These are phyloP conservation scores for Helichrysum umbraculigerum DNA, from an alignment of 129 eudicot species.

Conservation along the genomic window DNA sequence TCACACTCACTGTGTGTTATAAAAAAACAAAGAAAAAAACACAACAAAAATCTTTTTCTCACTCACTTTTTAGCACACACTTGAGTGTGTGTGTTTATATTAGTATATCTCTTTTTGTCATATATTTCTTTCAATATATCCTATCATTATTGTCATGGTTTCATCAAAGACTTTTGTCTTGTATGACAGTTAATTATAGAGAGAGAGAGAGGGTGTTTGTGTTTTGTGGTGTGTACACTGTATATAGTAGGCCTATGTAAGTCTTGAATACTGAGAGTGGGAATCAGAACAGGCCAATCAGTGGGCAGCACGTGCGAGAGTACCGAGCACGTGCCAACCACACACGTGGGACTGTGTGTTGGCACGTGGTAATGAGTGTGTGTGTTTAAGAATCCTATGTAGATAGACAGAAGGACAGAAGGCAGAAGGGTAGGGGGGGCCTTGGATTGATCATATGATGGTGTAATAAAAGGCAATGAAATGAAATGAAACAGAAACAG, in stretches of 20 bases:
- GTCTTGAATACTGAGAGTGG: neutral
- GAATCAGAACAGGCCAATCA: slow-evolving; percentile 36
- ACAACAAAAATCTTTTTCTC: slow-evolving; percentile 11
- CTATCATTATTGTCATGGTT: slow-evolving; percentile 38
- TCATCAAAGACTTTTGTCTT: slow-evolving; percentile 64
- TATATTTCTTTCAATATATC: neutral
- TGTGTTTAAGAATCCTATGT: slow-evolving; percentile 42
- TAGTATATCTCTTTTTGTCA: slow-evolving; percentile 7
- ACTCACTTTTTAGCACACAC: slow-evolving; percentile 23
- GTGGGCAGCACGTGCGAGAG: slow-evolving; percentile 45
- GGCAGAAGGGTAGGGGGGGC: slow-evolving; percentile 10
- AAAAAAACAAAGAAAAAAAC: slow-evolving; percentile 13
- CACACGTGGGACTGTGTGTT: slow-evolving; percentile 70
- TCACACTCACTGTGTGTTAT: slow-evolving; percentile 10
- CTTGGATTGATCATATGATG: slow-evolving; percentile 32
- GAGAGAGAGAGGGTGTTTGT: slow-evolving; percentile 38
- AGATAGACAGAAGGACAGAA: slow-evolving; percentile 11
- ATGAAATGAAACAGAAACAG: slow-evolving; percentile 32
- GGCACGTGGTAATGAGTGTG: slow-evolving; percentile 30
- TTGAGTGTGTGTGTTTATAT: neutral
- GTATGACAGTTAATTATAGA: slow-evolving; percentile 37
- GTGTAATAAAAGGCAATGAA: slow-evolving; percentile 42
- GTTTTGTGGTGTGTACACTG: slow-evolving; percentile 2
- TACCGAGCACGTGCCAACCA: slow-evolving; percentile 44
- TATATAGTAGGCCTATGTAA: neutral